Evolutionary conservation across 1,139 yeast species (phyloP), one percentile per base, ranked within the genome.

Genomic region (Pichia sp.): DNA sequence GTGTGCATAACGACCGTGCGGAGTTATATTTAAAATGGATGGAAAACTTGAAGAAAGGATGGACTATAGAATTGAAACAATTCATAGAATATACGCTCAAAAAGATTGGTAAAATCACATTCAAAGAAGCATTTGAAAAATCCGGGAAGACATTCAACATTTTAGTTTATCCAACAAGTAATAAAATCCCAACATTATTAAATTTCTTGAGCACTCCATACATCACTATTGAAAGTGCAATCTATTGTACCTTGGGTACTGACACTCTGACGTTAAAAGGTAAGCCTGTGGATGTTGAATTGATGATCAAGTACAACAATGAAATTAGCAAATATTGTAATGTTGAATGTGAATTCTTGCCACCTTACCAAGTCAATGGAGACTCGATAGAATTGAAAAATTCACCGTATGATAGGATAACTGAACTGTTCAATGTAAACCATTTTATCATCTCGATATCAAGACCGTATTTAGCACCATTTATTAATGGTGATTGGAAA

Each of bases 121-220:
- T 93, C 66, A 96, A 89, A 65, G 98, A 93, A 63, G 96, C 98
- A 0, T 89, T 85, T 63, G 76, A 86, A 56, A 81, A 84, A 51
- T 89, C 97, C 0, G 89, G 90, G 38, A 81, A 89, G 56, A 82
- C 90, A 1, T 71, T 93, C 45, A 93, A 91, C 63, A 85, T 93
- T 42, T 88, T 94, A 1, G 88, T 93, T 3, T 94, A 93, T 55
- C 94, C 97, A 3, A 83, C 95, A 0, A 83, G 81, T 54, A 77
- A 73, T 45, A 75, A 78, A 10, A 68, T 88, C 9, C 96, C 96
- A 0, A 76, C 89, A n/a, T 71, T 93, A 46, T 69, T 93, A 41
- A 93, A 94, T 64, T 91, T 91, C 61, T 81, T 93, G 38, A 90
- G 98, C 0, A 86, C 98, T 0, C 99, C 99, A 1, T 91, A 93